A percentile compares a stretch with the other conserved stretches of the same genome.
Evolutionary conservation across 2,329 filamentous ascomycete genomes (phyloP).

Genomic region (Arthrobotrys sinensis): DNA sequence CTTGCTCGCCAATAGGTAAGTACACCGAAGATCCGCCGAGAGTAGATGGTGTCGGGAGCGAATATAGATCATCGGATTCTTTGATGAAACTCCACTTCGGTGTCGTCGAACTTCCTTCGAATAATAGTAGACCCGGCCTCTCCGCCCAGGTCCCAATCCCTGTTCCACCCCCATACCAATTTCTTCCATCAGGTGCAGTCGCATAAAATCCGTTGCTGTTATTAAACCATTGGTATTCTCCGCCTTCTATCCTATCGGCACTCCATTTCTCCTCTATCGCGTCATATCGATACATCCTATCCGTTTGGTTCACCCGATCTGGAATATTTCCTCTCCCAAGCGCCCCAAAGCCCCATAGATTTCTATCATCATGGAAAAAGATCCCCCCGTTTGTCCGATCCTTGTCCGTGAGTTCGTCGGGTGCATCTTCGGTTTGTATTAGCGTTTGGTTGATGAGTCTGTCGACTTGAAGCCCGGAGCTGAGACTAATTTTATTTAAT

Average conservation of each 20-base stretch:
- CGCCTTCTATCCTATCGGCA: constrained; percentile 24
- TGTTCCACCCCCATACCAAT: constrained; percentile 30
- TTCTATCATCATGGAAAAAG: constrained; percentile 30
- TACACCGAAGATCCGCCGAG: constrained; percentile 22
- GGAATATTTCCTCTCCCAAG: constrained; percentile 24
- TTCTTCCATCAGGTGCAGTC: constrained; percentile 30
- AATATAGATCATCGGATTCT: constrained; percentile 7
- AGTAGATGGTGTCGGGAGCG: constrained; percentile 9
- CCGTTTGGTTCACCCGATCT: constrained; percentile 17
- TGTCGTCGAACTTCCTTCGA: constrained; percentile 19
- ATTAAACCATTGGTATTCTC: constrained; percentile 39
- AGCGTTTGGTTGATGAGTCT: constrained; percentile 16
- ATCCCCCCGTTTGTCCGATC: constrained; percentile 15
- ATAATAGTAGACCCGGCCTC: constrained; percentile 13
- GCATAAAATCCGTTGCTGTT: constrained; percentile 36
- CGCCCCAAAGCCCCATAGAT: constrained; percentile 24
- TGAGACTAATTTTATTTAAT: constrained; percentile 26
- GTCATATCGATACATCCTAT: constrained; percentile 36
- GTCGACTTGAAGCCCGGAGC: constrained; percentile 19
- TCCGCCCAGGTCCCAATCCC: constrained; percentile 18
- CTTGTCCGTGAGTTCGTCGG: constrained; percentile 24
- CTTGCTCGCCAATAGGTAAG: constrained; percentile 26
- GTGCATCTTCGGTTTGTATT: constrained; percentile 35
- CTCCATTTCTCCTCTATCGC: background rate
- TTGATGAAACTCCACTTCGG: constrained; percentile 42